Percentiles rank a stretch among this genome's conserved stretches.
phyloP scores from a whole-genome alignment of 2,329 filamentous ascomycete genomes.

The Scedosporium apiospermum region DNA sequence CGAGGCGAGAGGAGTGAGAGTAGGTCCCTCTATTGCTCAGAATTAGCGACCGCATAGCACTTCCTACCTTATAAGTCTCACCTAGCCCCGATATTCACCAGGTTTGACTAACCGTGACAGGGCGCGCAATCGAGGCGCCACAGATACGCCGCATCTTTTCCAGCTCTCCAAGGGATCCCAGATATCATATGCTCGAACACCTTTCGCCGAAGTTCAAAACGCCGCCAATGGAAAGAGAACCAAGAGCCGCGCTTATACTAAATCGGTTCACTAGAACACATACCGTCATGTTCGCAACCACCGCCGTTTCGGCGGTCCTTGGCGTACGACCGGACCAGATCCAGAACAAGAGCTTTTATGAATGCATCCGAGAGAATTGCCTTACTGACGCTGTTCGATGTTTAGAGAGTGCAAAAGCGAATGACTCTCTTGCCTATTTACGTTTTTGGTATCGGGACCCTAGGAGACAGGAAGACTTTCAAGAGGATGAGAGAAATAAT shows the following conservation, averaged over 20 bases:
- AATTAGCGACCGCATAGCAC: too few relatives aligned
- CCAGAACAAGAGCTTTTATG: slow-evolving; percentile 73
- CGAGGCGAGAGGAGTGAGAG: slow-evolving; percentile 61
- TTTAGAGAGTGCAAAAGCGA: slow-evolving; percentile 76
- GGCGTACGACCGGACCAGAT: slow-evolving; percentile 62
- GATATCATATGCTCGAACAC: slow-evolving; percentile 84
- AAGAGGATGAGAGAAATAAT: slow-evolving; percentile 32
- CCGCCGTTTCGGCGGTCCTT: slow-evolving; percentile 64
- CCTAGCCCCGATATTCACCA: not conserved
- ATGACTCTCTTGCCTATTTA: slow-evolving; percentile 84
- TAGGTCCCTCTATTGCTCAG: slow-evolving; percentile 33
- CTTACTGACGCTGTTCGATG: slow-evolving; percentile 67
- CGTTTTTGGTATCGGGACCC: slow-evolving; percentile 79
- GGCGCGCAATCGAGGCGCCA: slow-evolving; percentile 67
- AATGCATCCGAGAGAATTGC: slow-evolving; percentile 72
- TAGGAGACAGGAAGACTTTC: slow-evolving; percentile 43
- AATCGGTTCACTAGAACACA: slow-evolving; percentile 79
- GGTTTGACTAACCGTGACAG: slow-evolving; percentile 29
- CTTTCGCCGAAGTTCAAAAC: slow-evolving; percentile 71
- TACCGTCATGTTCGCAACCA: slow-evolving; percentile 79
- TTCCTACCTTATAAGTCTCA: not conserved
- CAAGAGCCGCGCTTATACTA: slow-evolving; percentile 72
- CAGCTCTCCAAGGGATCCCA: slow-evolving; percentile 70
- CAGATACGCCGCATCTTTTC: slow-evolving; percentile 72
- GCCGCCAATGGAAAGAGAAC: slow-evolving; percentile 59